Percentiles rank a stretch among this genome's conserved stretches.
Evolutionary conservation across 495 filamentous ascomycete species (phyloP).

Genomic region (Penicillium daleae): DNA sequence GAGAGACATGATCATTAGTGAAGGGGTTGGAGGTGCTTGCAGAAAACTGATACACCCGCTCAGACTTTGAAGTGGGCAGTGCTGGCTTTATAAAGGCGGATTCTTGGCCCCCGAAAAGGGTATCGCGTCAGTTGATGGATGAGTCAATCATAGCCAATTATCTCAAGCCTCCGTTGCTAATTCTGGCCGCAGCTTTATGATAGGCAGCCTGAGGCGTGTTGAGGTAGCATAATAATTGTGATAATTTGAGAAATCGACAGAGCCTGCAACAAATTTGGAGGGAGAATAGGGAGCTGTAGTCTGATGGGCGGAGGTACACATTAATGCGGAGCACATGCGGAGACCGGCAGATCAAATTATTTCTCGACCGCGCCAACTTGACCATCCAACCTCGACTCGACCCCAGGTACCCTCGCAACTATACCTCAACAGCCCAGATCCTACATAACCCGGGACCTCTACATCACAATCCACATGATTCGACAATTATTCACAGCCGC

Average conservation of each 20-base stretch:
- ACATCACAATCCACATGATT: constrained; percentile 11
- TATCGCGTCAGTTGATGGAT: not conserved
- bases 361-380: constrained; percentile 17
- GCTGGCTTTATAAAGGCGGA: not conserved
- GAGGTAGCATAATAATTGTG: too few species aligned
- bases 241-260: too few species aligned
- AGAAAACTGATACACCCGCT: not conserved
- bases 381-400: constrained; percentile 3
- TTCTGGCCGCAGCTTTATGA: too few species aligned
- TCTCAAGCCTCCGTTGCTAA: too few species aligned
- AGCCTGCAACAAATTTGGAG: not conserved
- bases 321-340: constrained; percentile 16
- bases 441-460: too few species aligned
- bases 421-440: not conserved
- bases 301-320: not conserved
- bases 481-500: constrained; percentile 24
- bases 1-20: not conserved
- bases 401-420: too few species aligned
- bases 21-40: not conserved
- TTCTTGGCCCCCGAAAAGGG: not conserved
- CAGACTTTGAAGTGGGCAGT: not conserved
- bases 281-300: not conserved
- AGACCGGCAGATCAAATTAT: constrained; percentile 24
- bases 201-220: too few species aligned
- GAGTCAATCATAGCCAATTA: not conserved